phyloP scores from a whole-genome alignment of 129 eudicot species.

The Pseudognaphalium luteoalbum region DNA sequence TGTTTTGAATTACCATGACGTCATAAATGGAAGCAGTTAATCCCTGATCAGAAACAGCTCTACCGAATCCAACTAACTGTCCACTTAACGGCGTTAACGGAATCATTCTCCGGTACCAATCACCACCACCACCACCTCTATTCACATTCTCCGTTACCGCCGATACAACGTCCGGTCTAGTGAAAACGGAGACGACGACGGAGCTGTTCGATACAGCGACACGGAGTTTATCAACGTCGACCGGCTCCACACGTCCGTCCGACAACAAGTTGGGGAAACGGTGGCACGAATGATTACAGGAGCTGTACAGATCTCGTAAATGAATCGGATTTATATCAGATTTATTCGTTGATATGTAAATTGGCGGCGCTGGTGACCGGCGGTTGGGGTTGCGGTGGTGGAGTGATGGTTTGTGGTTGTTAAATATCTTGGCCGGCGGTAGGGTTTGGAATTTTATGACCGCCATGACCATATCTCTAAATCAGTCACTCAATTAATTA shows the following conservation, averaged over 20 bases:
- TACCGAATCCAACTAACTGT: slow-evolving; percentile 76
- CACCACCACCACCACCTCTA: slow-evolving; percentile 38
- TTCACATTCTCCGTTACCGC: slow-evolving; percentile 12
- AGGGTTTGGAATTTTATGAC: slow-evolving; percentile 32
- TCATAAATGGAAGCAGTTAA: slow-evolving; percentile 87
- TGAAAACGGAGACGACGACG: slow-evolving; percentile 69
- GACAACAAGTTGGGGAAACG: slow-evolving; percentile 57
- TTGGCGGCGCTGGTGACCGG: slow-evolving; percentile 45
- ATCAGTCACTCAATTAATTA: not conserved
- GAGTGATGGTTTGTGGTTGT: slow-evolving; percentile 25
- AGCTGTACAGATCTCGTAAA: slow-evolving; percentile 53
- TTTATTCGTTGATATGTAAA: slow-evolving; percentile 64
- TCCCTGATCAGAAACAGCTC: slow-evolving; percentile 73
- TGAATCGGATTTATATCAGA: slow-evolving; percentile 45
- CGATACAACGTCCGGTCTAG: slow-evolving; percentile 30
- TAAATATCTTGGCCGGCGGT: slow-evolving; percentile 34
- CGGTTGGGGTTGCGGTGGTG: slow-evolving; percentile 33
- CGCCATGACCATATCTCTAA: slow-evolving; percentile 36
- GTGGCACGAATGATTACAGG: slow-evolving; percentile 79
- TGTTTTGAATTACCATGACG: slow-evolving; percentile 56
- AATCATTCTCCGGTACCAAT: slow-evolving; percentile 50
- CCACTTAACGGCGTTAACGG: slow-evolving; percentile 72
- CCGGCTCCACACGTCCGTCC: slow-evolving; percentile 48
- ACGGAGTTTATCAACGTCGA: slow-evolving; percentile 54
- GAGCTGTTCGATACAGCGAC: slow-evolving; percentile 59